A percentile compares a stretch with the other conserved stretches of the same genome.
Conservation (phyloP, 2,329 filamentous ascomycete species). For the Septoria petroselini region DNA sequence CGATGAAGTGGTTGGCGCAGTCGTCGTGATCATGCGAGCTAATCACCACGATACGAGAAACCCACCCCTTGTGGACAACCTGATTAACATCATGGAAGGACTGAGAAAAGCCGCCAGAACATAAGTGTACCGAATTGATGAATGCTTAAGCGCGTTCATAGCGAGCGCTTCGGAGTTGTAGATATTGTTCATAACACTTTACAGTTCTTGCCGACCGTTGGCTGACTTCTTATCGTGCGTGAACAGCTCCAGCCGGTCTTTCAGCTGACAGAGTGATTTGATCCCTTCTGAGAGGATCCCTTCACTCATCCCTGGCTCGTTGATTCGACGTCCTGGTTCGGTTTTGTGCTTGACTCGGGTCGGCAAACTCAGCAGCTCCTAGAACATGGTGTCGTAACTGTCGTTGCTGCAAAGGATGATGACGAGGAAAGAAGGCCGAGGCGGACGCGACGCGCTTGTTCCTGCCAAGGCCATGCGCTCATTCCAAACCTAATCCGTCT, state of each 20-base stretch:
- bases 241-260: conserved; percentile 57
- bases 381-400: too few relatives aligned
- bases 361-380: too few relatives aligned
- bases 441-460: too few relatives aligned
- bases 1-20: conserved; percentile 56
- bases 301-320: too few relatives aligned
- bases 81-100: conserved; percentile 62
- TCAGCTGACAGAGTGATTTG: too few relatives aligned
- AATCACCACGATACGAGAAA: conserved; percentile 48
- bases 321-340: too few relatives aligned
- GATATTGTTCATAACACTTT: conserved; percentile 1
- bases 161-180: background rate
- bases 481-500: too few relatives aligned
- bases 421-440: too few relatives aligned
- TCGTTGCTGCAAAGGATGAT: too few relatives aligned
- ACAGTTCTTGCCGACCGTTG: conserved; percentile 1
- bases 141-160: background rate
- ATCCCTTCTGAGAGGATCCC: conserved; percentile 62
- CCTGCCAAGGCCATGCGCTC: too few relatives aligned
- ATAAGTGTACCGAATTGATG: conserved; percentile 11
- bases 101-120: conserved; percentile 42
- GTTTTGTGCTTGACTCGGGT: too few relatives aligned
- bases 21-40: conserved; percentile 55
- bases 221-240: conserved; percentile 8
- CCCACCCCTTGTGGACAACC: conserved; percentile 65